A percentile compares a stretch with the other conserved stretches of the same genome.
phyloP scores from a whole-genome alignment of 306 rosid species.

The Cucurbita maxima region DNA sequence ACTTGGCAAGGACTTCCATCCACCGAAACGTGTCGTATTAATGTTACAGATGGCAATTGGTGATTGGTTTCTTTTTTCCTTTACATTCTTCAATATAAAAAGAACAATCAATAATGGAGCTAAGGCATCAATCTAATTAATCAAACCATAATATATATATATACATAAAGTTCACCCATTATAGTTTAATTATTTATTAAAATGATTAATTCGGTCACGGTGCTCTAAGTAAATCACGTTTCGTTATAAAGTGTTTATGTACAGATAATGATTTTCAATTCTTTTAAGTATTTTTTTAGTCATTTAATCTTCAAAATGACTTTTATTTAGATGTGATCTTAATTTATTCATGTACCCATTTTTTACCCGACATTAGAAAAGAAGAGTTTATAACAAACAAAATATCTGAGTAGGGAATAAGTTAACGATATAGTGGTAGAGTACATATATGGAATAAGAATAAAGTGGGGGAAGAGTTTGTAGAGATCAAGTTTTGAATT shows the following conservation, averaged over 20 bases:
- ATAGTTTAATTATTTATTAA: no score
- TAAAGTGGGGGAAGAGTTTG: conserved; percentile 3
- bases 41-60: neutral
- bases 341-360: no score
- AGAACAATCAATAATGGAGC: neutral
- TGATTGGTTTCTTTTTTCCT: neutral
- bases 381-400: neutral
- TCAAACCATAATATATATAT: neutral
- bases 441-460: neutral
- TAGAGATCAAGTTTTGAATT: neutral
- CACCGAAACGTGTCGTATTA: neutral
- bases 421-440: neutral
- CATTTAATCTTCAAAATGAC: no score
- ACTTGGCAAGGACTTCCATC: neutral
- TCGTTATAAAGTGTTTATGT: no score
- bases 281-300: no score
- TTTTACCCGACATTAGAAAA: neutral
- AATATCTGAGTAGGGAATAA: neutral
- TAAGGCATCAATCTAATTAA: neutral
- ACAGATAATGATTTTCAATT: no score
- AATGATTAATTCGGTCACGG: no score
- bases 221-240: no score
- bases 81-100: neutral
- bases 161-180: neutral
- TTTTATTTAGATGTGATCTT: no score